Percentiles rank a stretch among this genome's conserved stretches.
Conservation (phyloP, 352 stramenopile genomes). For the Phytophthora uliginosa region DNA sequence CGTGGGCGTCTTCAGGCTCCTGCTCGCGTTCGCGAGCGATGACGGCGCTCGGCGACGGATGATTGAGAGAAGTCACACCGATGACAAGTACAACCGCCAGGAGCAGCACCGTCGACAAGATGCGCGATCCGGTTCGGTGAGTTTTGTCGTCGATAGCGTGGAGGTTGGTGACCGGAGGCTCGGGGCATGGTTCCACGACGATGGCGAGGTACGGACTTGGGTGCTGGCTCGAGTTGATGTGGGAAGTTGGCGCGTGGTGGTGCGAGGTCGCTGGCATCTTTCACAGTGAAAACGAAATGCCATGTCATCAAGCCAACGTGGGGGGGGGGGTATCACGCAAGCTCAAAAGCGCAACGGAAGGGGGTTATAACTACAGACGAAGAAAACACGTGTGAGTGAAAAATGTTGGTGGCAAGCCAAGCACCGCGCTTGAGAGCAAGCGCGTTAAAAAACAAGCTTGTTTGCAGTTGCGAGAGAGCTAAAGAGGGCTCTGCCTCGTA, state of each 20-base stretch:
- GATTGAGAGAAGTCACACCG: not conserved
- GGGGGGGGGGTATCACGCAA: constrained; percentile 4
- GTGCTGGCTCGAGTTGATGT: constrained; percentile 15
- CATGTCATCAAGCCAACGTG: too few relatives aligned
- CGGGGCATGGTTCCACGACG: constrained; percentile 23
- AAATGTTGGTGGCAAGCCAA: constrained; percentile 4
- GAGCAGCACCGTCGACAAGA: constrained; percentile 1
- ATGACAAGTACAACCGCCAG: not conserved
- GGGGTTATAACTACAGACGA: constrained; percentile 6
- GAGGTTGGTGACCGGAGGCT: not conserved
- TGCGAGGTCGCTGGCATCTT: constrained; percentile 17
- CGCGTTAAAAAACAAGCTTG: constrained; percentile 1
- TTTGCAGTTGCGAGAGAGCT: not conserved
- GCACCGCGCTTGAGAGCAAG: not conserved
- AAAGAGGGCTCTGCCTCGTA: constrained; percentile 19
- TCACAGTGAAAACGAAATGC: constrained; percentile 15
- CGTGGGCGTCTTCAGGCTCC: constrained; percentile 58
- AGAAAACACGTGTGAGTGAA: constrained; percentile 19
- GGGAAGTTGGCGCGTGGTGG: constrained; percentile 11
- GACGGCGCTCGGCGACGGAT: constrained; percentile 14
- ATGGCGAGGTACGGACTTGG: constrained; percentile 24
- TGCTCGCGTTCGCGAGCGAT: constrained; percentile 42
- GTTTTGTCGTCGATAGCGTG: not conserved
- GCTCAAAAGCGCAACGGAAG: constrained; percentile 7
- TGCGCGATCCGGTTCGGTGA: not conserved